Conservation (phyloP, 768 basidiomycete genomes). For the Kwoniella sp. region DNA sequence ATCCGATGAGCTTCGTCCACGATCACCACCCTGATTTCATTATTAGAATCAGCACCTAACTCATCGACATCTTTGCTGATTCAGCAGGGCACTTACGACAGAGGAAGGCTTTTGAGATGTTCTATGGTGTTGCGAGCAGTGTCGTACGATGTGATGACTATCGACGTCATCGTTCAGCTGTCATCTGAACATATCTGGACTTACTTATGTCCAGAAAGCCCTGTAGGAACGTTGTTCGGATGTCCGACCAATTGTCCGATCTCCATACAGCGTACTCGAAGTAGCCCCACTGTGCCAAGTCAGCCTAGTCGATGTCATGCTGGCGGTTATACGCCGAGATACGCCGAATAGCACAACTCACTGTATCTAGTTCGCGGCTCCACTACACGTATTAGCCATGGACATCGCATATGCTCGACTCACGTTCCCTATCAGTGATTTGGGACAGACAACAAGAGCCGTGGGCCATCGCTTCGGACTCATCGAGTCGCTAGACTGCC, state of each 20-base stretch:
- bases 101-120: slow-evolving; percentile 65
- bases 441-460: slow-evolving; percentile 77
- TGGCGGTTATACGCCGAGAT: too few relatives aligned
- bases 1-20: slow-evolving; percentile 90
- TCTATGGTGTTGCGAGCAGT: slow-evolving; percentile 72
- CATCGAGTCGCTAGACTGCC: slow-evolving; percentile 53
- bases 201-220: slow-evolving; percentile 82
- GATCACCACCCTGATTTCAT: slow-evolving; percentile 43
- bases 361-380: slow-evolving; percentile 83
- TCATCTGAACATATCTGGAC: not conserved
- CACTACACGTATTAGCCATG: slow-evolving; percentile 58
- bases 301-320: too few relatives aligned
- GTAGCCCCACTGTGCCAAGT: slow-evolving; percentile 76
- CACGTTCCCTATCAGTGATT: slow-evolving; percentile 73
- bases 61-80: not conserved
- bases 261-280: slow-evolving; percentile 78
- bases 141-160: slow-evolving; percentile 83
- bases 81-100: slow-evolving; percentile 63
- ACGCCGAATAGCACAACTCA: slow-evolving; percentile 54
- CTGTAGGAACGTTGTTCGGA: slow-evolving; percentile 72
- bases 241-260: slow-evolving; percentile 63
- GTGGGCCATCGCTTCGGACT: slow-evolving; percentile 45
- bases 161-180: not conserved
- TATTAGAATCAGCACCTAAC: slow-evolving; percentile 7
- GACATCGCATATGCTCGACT: slow-evolving; percentile 11